These are phyloP conservation scores for Starmera caribaea DNA, from an alignment of 805 yeast genomes.

Conservation along the genomic window DNA sequence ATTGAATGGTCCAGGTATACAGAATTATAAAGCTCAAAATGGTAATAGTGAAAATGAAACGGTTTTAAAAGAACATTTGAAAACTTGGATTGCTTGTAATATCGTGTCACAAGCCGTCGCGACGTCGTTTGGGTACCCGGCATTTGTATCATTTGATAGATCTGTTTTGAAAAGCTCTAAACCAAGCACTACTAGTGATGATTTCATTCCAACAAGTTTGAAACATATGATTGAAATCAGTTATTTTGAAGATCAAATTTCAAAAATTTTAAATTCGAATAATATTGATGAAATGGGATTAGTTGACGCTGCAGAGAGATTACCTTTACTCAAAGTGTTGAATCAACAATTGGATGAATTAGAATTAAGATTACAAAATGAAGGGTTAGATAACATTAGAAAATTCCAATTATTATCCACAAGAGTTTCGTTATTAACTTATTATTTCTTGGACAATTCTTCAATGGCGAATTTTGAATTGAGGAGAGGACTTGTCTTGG, in stretches of 20 bases:
- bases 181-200: constrained; percentile 26
- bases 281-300: constrained; percentile 57
- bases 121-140: constrained; percentile 89
- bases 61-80: constrained; percentile 63
- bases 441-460: constrained; percentile 61
- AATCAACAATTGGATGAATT: constrained; percentile 67
- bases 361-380: constrained; percentile 44
- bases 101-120: constrained; percentile 85
- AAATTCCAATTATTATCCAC: constrained; percentile 62
- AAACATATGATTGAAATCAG: constrained; percentile 76
- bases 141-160: constrained; percentile 78
- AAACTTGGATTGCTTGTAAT: constrained; percentile 93
- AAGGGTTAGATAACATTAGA: constrained; percentile 56
- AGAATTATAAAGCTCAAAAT: constrained; percentile 32
- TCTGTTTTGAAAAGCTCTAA: constrained; percentile 47
- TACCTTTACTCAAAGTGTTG: constrained; percentile 65
- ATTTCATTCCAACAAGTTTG: constrained; percentile 25
- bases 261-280: constrained; percentile 65
- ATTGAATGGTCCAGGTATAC: constrained; percentile 64
- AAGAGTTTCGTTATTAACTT: constrained; percentile 73
- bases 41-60: constrained; percentile 13
- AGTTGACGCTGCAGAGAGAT: constrained; percentile 57
- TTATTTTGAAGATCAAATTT: constrained; percentile 78
- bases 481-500: constrained; percentile 61
- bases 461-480: constrained; percentile 40